Base-by-base conservation (phyloP, 2,329 filamentous ascomycete genomes). In the Fusarium bactridioides region DNA sequence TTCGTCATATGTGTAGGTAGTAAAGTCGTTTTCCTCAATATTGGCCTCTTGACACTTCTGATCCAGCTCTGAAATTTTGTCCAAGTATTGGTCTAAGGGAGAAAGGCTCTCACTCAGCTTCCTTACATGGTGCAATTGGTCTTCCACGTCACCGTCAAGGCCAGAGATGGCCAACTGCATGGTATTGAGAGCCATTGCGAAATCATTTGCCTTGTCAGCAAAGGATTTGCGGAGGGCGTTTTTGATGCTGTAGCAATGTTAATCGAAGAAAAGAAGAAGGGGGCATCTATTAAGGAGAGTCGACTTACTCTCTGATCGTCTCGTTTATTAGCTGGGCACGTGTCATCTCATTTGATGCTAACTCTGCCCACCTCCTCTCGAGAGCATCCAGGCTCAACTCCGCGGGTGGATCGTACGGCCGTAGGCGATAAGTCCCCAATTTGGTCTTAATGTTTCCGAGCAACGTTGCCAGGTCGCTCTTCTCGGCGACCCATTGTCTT, bases 391-490 rank as follows among this genome's bases (percentile, higher is more conserved):
- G 83, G 58, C 92, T 92, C 72, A 99, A 83, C 76, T 97, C 93
- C 60, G 88, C 86, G 7, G 96, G 96, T 40, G 96, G 96, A 53
- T 97, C 93, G 78, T 99, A 99, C 11, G 95, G 92, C 69, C 94
- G 90, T 62, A 99, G 84, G 55, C 95, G 91, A 81, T 99, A 99
- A 44, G 96, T 99, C 76, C 94, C 95, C 76, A 99, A 87, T 82
- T 99, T 99, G 2, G 96, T 99, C 86, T 98, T 98, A 87, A 99
- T 98, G 82, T 99, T 99, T 40, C 96, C 96, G 61, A 99, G 85
- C 68, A 99, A 84, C 9, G 95, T 96, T 40, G 95, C 94, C 63
- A 99, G 86, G 79, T 99, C 96, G 65, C 94, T 97, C 87, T 98
- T 98, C 84, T 99, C 96, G 3, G 94, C 96, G 33, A 99, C 96